Conservation (phyloP, 139 green algal genomes). For the Coccomyxa sp. region DNA sequence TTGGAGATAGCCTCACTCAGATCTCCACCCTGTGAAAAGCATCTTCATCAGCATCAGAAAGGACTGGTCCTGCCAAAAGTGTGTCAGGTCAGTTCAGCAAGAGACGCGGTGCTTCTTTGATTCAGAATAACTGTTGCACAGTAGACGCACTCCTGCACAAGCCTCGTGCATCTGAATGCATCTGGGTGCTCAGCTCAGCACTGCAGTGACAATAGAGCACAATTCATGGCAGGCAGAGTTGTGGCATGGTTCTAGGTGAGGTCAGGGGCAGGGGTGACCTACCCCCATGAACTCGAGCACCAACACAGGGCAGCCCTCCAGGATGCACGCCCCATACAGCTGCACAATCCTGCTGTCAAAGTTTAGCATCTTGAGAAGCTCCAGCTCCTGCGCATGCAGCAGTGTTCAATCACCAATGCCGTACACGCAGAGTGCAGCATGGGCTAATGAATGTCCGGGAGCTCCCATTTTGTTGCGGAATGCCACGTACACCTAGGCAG, state of each 20-base stretch:
- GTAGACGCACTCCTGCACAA: background rate
- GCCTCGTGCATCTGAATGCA: background rate
- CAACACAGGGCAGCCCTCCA: background rate
- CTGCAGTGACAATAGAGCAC: too few species aligned
- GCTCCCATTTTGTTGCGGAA: background rate
- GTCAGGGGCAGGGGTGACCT: too few species aligned
- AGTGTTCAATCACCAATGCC: background rate
- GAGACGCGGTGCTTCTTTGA: too few species aligned
- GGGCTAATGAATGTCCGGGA: background rate
- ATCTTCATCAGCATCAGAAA: too few species aligned
- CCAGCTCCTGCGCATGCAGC: background rate
- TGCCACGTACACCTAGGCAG: too few species aligned
- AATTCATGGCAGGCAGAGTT: too few species aligned
- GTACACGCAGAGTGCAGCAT: too few species aligned
- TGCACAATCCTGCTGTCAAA: background rate
- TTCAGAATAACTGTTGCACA: background rate
- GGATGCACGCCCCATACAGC: background rate
- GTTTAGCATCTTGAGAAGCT: background rate
- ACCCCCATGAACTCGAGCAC: background rate
- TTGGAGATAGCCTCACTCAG: constrained; percentile 8
- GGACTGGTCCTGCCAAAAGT: too few species aligned
- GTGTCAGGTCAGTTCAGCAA: too few species aligned
- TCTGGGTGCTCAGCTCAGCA: background rate
- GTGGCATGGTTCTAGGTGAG: too few species aligned
- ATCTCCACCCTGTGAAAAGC: constrained; percentile 11